A percentile compares a stretch with the other conserved stretches of the same genome.
Conservation (phyloP, 2,329 filamentous ascomycete species). For the Apiospora marii region DNA sequence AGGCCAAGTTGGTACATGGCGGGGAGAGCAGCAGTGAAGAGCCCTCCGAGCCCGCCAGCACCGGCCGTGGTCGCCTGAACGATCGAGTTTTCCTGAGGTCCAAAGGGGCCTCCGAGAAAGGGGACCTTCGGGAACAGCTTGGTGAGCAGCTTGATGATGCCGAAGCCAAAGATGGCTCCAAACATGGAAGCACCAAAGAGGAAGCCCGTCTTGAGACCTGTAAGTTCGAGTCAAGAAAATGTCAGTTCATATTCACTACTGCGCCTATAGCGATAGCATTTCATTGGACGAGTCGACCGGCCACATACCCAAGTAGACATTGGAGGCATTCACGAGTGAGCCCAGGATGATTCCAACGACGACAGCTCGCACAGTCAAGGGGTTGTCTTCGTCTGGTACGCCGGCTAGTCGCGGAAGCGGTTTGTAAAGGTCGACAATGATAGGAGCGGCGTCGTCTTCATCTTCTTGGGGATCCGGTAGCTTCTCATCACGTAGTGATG, state of each 20-base stretch:
- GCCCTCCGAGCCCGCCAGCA: conserved; percentile 59
- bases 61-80: conserved; percentile 63
- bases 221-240: conserved; percentile 25
- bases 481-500: background rate
- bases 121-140: conserved; percentile 53
- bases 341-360: conserved; percentile 60
- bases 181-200: conserved; percentile 55
- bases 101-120: conserved; percentile 61
- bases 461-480: background rate
- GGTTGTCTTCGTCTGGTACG: conserved; percentile 46
- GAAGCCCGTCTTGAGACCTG: conserved; percentile 55
- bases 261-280: background rate
- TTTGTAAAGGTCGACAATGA: conserved; percentile 47
- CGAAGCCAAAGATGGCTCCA: conserved; percentile 63
- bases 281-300: conserved; percentile 20
- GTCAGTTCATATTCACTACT: background rate
- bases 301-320: conserved; percentile 60
- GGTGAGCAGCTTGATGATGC: conserved; percentile 58
- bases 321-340: conserved; percentile 63
- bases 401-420: conserved; percentile 47
- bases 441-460: background rate
- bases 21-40: conserved; percentile 64
- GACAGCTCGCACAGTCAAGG: conserved; percentile 60
- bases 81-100: conserved; percentile 66
- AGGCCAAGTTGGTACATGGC: conserved; percentile 62